Evolutionary conservation across 2,329 filamentous ascomycete species (phyloP), one percentile per base, ranked within the genome.

Genomic region (Byssoonygena ceratinophila): DNA sequence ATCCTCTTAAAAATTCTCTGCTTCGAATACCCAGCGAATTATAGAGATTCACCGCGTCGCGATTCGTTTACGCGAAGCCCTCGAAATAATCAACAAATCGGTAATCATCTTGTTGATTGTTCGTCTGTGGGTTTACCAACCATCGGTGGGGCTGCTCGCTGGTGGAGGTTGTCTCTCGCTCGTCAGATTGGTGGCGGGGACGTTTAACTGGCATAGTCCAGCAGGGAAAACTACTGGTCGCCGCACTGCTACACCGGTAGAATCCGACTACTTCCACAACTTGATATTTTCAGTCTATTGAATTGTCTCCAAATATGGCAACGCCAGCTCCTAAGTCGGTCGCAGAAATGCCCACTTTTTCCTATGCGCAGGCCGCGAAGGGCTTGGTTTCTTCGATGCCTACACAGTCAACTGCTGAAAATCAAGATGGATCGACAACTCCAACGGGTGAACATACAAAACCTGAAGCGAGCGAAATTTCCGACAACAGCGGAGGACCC

Each of bases 361-460:
- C 91, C 55, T 97, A 97, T 71, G 91, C 91, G 63, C 89, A 95
- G 77, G 91, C 91, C 65, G 91, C 91, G 55, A 92, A 92, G 70
- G 88, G 90, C 64, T 79, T 84, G 62, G 73, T 79, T 52, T 65
- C 76, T 50, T 64, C 73, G 62, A 71, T 69, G 43, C 63, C 71
- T 25, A 71, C 68, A 61, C 76, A 77, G 63, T 49, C 62, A 20
- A 57, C 57, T 29, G 56, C 61, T 39, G 59, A 65, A 56, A 64
- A 66, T 23, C 59, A 61, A 41, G 61, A 59, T 49, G 64, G 61
- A 46, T 56, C 60, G 52, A 58, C 62, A 18, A 58, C 63, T 39
- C 63, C 65, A 46, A 55, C 60, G 18, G 64, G 66, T 16, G 58
- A 55, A 40, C 65, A 68, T 54, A 59, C 62, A 44, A 59, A 57